Evolutionary conservation across 495 filamentous ascomycete species (phyloP), one percentile per base, ranked within the genome.

Genomic region (Tuber aestivum): DNA sequence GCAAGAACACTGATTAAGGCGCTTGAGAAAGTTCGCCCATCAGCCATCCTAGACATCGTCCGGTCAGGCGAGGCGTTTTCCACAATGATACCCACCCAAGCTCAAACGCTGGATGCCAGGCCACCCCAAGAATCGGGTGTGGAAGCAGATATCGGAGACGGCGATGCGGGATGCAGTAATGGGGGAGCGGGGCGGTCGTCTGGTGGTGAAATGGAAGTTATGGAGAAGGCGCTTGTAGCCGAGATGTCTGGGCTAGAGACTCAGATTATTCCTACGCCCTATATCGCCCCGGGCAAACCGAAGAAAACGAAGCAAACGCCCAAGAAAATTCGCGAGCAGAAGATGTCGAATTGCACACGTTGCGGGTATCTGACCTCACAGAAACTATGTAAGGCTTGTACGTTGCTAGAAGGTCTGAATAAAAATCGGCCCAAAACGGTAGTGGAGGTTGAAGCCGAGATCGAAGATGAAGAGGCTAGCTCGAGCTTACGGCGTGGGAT

Each of bases 301-400:
- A 80, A 77, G 23, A 73, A 78, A 79, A 20, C 77, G 41, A 72
- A 76, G 38, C 77, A 76, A 40, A 69, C 71, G 23, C 73, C 70
- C 12, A 81, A 76, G 35, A 41, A 44, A 37, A 72, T 70, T 61
- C 74, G 61, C 70, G 71, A 84, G 74, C 95, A 98, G 83, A 89
- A 88, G n/a, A 87, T 97, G 75, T 92, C 94, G 8, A 92, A 90
- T 78, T 99, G 95, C 82, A 89, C 88, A 80, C 90, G 89, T 41
- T 99, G 95, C 79, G 95, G 95, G 18, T 99, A 99, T 82, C 91
- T 99, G 83, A 97, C 95, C 0, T 97, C 94, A 82, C 95, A 98
- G 83, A 87, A 88, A n/a, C 89, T 97, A 65, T 99, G 95, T 85
- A 96, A 99, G 84, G 95, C 95, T 1, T 99, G 95, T 85, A 90